Base-by-base conservation (phyloP, 352 stramenopile species). In the Globisporangium spiculum region DNA sequence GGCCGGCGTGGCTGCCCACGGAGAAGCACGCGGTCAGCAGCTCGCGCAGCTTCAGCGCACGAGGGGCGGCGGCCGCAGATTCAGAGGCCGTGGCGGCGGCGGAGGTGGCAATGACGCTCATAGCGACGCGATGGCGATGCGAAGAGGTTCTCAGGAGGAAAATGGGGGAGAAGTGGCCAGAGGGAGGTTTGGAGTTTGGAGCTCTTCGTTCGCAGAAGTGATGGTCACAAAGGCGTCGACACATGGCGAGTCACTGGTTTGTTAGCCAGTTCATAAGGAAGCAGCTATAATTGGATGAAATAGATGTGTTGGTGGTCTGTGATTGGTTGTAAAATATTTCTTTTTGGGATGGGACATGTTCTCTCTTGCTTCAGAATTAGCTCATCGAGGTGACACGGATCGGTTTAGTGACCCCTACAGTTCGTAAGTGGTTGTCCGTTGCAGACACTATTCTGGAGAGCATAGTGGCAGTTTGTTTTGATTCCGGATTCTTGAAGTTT, bases 11-110 rank as follows among this genome's bases (percentile, higher is more conserved):
- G 38, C 73, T 73, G 41, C 75, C 80, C 27, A 75, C 81, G 7
- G 83, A 84, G 67, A 91, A 77, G 65, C 80, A 86, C n/a, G 83
- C 85, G 18, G 80, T 69, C 38, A 93, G 53, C 16, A 93, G 67
- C 50, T 82, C 74, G 5, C 69, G 72, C 20, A 89, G 65, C 38
- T 66, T 62, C 52, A 84, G 46, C 16, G 58, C 36, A 20, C 24
- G 67, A 36, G 46, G 27, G 58, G 70, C 30, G 7, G 27, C 27
- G 27, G 14, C 18, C 9, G 27, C 75, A 32, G 52, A 74, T 44
- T 61, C 69, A 34, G 34, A 32, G 27, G 27, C 27, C 1, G 24
- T 6, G n/a, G 36, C 10, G 24, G 62, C 4, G 22, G n/a, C 0
- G 32, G 32, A 10, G 32, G 32, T 38, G 44, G 44, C 14, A 57